Conservation (phyloP, 1,284 basidiomycete species). For the Trichosporon coremiiforme region DNA sequence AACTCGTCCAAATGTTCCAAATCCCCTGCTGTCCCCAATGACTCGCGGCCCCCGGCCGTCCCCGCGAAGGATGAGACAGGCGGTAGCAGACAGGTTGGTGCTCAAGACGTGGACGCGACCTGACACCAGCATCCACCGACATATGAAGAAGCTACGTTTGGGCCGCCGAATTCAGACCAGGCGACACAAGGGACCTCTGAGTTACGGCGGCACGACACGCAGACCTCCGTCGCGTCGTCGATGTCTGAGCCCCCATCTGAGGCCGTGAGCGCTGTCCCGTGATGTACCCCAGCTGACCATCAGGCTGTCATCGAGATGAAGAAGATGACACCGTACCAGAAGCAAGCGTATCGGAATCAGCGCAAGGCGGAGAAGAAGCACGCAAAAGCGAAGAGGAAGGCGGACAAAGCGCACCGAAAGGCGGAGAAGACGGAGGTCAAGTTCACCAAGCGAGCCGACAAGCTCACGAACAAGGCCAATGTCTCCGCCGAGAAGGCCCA, state of each 20-base stretch:
- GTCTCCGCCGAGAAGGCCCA: constrained; percentile 19
- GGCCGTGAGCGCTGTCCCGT: neutral
- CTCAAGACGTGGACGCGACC: neutral
- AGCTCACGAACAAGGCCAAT: constrained; percentile 15
- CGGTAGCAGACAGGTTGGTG: constrained; percentile 7
- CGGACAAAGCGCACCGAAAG: constrained; percentile 19
- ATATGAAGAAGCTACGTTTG: neutral
- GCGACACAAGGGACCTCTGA: neutral
- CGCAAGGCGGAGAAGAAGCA: constrained; percentile 26
- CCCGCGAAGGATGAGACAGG: neutral
- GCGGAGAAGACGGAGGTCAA: constrained; percentile 12
- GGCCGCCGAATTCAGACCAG: neutral
- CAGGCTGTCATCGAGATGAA: neutral
- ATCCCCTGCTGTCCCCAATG: neutral
- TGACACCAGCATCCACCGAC: constrained; percentile 12
- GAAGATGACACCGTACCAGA: constrained; percentile 6
- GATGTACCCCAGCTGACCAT: neutral
- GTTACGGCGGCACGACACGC: neutral
- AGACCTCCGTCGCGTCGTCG: neutral
- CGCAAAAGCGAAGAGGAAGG: constrained; percentile 18
- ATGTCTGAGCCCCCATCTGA: neutral
- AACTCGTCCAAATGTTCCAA: constrained; percentile 6
- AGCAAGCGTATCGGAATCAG: neutral
- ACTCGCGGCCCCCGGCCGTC: neutral
- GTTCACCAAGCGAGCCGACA: neutral